Evolutionary conservation across 192 early-diverging fungal genomes (phyloP).

Genomic region (Funneliformis mosseae): DNA sequence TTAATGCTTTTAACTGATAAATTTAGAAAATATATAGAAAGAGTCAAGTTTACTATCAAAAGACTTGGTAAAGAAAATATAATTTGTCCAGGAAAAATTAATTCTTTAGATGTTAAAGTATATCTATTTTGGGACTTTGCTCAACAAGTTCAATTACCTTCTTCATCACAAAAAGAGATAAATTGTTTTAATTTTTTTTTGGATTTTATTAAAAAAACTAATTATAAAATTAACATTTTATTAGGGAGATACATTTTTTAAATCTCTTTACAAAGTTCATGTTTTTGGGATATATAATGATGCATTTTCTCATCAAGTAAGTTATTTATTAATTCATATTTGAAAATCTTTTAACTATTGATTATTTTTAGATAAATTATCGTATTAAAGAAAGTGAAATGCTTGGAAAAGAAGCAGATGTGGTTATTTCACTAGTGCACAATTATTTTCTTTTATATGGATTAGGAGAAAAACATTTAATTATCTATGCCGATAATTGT

Average conservation of each 20-base stretch:
- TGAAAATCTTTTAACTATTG: conserved; percentile 1
- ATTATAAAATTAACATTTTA: background rate
- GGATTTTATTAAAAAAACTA: background rate
- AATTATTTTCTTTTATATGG: background rate
- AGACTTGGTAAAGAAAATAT: background rate
- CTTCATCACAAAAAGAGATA: background rate
- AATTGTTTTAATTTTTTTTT: background rate
- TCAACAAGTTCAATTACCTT: background rate
- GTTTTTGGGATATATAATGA: conserved; percentile 8
- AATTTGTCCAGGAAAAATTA: background rate
- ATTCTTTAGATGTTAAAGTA: background rate
- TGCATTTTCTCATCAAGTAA: background rate
- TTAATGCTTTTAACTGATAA: background rate
- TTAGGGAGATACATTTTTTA: background rate
- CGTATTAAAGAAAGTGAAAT: background rate
- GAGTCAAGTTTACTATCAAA: background rate
- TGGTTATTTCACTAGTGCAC: conserved; percentile 2
- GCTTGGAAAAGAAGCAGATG: background rate
- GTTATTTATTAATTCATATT: background rate
- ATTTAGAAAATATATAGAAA: background rate
- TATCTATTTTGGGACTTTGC: conserved; percentile 10
- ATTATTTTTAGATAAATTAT: background rate
- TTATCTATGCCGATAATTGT: conserved; percentile 1
- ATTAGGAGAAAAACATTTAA: conserved; percentile 1
- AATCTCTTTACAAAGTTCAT: conserved; percentile 3